Evolutionary conservation across 441 rosid species (phyloP), one percentile per base, ranked within the genome.

Genomic region (Flueggea neowawraea): DNA sequence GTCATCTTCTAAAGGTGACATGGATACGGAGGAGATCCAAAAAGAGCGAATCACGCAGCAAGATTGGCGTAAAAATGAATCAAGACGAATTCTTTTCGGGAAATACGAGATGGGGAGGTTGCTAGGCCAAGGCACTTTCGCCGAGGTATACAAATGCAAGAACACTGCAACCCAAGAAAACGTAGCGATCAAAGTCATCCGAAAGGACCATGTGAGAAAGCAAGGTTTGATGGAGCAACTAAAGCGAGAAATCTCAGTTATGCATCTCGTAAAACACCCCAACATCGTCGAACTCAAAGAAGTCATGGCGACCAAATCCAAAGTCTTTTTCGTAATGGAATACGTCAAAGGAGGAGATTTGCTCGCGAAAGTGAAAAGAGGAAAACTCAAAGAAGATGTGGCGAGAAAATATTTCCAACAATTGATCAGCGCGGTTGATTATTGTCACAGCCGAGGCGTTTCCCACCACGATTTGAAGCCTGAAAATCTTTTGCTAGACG

Each of bases 381-480:
- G 89, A 4, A 79, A 58, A 50, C 60, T 84, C 10, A 73, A 70
- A 63, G 89, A 84, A 60, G 84, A 81, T 31, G 31, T 63, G 5
- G 85, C 79, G 3, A 70, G 84, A 45, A 78, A 74, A 22, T 22
- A 22, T 22, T 22, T 22, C 28, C 28, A 22, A 22, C 28, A 22
- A 22, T 22, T 22, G 1, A 66, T 84, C 45, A 72, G 76, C 12
- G 79, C 85, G 0, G 78, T 84, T 28, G 89, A 81, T 49, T 84
- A 66, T 36, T 81, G 84, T 39, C 89, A 84, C 56, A 81, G 85
- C 57, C 80, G 86, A 0, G 86, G 88, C 1, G 85, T 83, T 6
- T 78, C 70, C 49, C 85, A 83, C 56, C 85, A 84, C 8, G 88
- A 83, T 61, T 51, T 80, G 58, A 83, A 83, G 80, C 88, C 85